Evolutionary conservation across 176 grass and related monocot species (phyloP), one percentile per base, ranked within the genome.

Genomic region (Triticum dicoccoides): DNA sequence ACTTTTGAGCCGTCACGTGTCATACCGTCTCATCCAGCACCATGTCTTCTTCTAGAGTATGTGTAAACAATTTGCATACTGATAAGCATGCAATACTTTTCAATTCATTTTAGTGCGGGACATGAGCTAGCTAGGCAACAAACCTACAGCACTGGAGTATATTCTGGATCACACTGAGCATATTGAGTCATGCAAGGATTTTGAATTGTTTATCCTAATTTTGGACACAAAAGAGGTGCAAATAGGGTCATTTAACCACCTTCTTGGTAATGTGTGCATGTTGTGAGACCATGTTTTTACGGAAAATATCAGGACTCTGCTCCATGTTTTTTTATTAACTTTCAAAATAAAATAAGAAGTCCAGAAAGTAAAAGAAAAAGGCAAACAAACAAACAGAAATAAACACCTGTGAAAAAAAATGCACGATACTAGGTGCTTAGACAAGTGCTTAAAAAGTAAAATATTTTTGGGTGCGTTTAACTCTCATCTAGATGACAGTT

Each of bases 1-100:
- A 70, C 15, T 70, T 70, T 77, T 82, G 11, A 77, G 38, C 9
- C 4, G 20, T 81, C 64, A 25, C 18, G 32, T 71, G 14, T 83
- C 83, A 82, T 32, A 25, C 65, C 88, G 70, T 72, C 78, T 71
- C 79, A 86, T 20, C 58, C 67, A 69, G 69, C 88, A 79, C 65
- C 66, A 52, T 2, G 35, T 70, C 51, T 82, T 47, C 35, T 5
- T 15, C 9, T 20, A 47, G 51, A 34, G 82, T 5, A 42, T 62
- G 18, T 0, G 23, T 67, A 80, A 41, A 69, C 23, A 81, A 59
- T 85, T n/a, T 39, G 61, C 76, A 79, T 74, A 24, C 52, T 56
- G 71, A 82, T 44, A 86, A 39, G 65, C 42, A 79, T 23, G 79
- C 11, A 78, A 65, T 39, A 32, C 37, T 90, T 82, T 29, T 78